These are phyloP conservation scores for Candida albicans DNA, from an alignment of 1,139 yeast genomes.

Conservation along the genomic window DNA sequence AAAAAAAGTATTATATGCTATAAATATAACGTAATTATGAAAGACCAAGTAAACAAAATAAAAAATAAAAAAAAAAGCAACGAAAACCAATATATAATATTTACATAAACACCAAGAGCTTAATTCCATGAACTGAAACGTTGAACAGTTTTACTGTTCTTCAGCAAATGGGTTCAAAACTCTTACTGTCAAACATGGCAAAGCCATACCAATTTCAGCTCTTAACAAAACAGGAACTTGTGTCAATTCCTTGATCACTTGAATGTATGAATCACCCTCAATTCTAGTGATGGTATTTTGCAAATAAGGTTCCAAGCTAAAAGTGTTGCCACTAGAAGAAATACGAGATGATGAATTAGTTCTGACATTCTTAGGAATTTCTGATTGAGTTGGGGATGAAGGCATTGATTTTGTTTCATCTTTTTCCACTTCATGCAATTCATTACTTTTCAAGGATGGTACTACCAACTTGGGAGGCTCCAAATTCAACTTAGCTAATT, in stretches of 20 bases:
- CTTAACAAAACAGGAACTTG: slow-evolving; percentile 84
- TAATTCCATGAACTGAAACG: not conserved
- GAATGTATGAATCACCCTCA: slow-evolving; percentile 66
- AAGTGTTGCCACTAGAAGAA: slow-evolving; percentile 10
- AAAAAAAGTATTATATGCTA: not conserved
- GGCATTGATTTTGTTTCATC: slow-evolving; percentile 26
- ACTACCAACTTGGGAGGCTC: slow-evolving; percentile 50
- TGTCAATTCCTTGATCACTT: slow-evolving; percentile 75
- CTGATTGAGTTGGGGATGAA: slow-evolving; percentile 26
- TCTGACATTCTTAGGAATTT: slow-evolving; percentile 25
- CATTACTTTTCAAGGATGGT: slow-evolving; percentile 27
- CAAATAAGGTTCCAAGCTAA: slow-evolving; percentile 56
- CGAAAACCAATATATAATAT: not conserved
- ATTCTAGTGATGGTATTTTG: slow-evolving; percentile 54
- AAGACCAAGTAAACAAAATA: slow-evolving; percentile 1
- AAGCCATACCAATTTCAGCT: slow-evolving; percentile 92
- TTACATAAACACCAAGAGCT: not conserved
- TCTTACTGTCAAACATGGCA: slow-evolving; percentile 92
- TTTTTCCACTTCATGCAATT: slow-evolving; percentile 7
- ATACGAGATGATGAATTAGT: slow-evolving; percentile 26
- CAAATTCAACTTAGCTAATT: slow-evolving; percentile 51
- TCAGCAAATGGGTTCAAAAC: slow-evolving; percentile 81
- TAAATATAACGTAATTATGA: not conserved
- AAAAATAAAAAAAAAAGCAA: slow-evolving; percentile 3
- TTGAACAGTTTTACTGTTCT: slow-evolving; percentile 1